Evolutionary conservation across 1,284 basidiomycete genomes (phyloP), one percentile per base, ranked within the genome.

Genomic region (Ceratobasidium theobromae): DNA sequence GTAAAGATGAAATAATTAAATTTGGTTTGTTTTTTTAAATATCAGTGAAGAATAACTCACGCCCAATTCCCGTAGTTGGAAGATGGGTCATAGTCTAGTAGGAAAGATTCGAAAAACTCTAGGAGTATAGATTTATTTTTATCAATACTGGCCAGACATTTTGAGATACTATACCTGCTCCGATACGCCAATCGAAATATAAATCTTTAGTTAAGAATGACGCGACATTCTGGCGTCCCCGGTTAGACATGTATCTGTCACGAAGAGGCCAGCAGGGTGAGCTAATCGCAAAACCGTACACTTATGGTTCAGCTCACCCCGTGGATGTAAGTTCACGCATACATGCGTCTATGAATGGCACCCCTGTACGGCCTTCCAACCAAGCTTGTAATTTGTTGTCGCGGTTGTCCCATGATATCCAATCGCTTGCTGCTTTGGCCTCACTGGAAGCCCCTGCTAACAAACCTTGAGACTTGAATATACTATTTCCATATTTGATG

Each of bases 281-380:
- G n/a, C n/a, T n/a, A n/a, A n/a, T n/a, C n/a, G n/a, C n/a, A n/a
- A n/a, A n/a, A n/a, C n/a, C n/a, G n/a, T n/a, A 25, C 9, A 25
- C 18, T 12, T 25, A 4, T 11, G 46, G 8, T 45, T 12, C 27
- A 16, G n/a, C 40, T 41, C 33, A 41, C 48, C 53, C 53, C 23
- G 65, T 53, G 14, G 41, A 23, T 6, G 46, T 49, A 52, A 84
- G 73, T 71, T 84, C 82, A 25, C 76, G 71, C 74, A 83, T 82
- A 73, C 80, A 79, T 51, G 82, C 82, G 69, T 84, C 82, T 66
- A 84, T 77, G 67, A 83, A 81, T 0, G 82, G 82, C 2, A 82
- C 78, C 2, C 81, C 81, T 14, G 82, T 84, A 27, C 74, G 73
- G 1, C 81, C 82, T 60, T 80, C 75, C 52, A 82, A 75, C 75